Base-by-base conservation (phyloP, 2,329 filamentous ascomycete species). In the Curvularia hawaiiensis region DNA sequence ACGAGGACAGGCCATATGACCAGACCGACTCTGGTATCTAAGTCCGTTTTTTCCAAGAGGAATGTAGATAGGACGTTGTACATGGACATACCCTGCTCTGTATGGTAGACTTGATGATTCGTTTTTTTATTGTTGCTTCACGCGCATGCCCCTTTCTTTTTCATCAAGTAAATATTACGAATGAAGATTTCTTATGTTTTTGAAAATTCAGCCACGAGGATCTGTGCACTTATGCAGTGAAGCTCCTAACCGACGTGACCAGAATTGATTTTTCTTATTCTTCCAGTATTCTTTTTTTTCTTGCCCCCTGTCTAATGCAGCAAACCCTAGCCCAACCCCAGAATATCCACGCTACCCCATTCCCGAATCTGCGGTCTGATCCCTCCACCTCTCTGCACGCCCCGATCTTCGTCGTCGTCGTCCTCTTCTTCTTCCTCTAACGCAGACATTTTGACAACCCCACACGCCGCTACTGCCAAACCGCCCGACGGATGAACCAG, bases 11-110 rank as follows among this genome's bases (percentile, higher is more conserved):
- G 47, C 69, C 69, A 9, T 75, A 75, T 59, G 58, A 71, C 1
- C 66, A 70, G 66, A 74, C 71, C 2, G 71, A 75, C 48, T 75
- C 71, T 22, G 72, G 72, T 20, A 60, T 74, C 14, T 73, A 61
- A 16, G 31, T 4, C 11, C 2, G 31, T 40, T 22, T 28, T 31
- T 31, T 31, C 3, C 3, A 35, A 20, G 22, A 4, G 16, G n/a
- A 7, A 18, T 48, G 8, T 24, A 38, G 20, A 48, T 38, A 7
- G 22, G 26, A 30, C 31, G 20, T 38, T 48, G 28, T 45, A 7
- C 6, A 4, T 31, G 28, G 9, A 47, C 20, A 48, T 35, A 35
- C 31, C 45, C 30, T 48, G 45, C 30, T 48, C 6, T 47, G 18
- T 22, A 3, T 26, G 14, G 40, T 16, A 12, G 22, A 43, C 6